A percentile compares a stretch with the other conserved stretches of the same genome.
Conservation (phyloP, 2,329 filamentous ascomycete species). For the Chaetomiaceae sp. region DNA sequence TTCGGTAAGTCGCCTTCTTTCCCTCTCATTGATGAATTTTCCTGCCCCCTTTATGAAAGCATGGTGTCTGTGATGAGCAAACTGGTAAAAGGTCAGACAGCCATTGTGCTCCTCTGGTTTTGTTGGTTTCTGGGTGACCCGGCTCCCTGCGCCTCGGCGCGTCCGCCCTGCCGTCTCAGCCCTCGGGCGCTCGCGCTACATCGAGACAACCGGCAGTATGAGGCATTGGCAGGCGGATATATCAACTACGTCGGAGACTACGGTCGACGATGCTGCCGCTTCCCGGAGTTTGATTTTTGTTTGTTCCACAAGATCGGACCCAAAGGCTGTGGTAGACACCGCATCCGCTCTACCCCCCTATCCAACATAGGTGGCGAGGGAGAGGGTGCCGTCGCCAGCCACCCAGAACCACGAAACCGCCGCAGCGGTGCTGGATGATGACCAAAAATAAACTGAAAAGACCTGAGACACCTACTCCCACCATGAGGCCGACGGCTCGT, state of each 20-base stretch:
- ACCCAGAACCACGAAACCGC: conserved; percentile 38
- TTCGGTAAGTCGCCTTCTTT: conserved; percentile 13
- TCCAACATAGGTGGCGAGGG: conserved; percentile 1
- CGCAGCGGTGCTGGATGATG: conserved; percentile 45
- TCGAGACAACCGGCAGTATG: conserved; percentile 17
- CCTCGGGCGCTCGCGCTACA: conserved; percentile 15
- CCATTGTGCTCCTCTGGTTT: conserved; percentile 33
- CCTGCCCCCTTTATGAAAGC: too few relatives aligned
- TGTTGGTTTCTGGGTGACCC: conserved; percentile 23
- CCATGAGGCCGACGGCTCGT: conserved; percentile 2
- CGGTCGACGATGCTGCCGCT: conserved; percentile 33
- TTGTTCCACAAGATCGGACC: conserved; percentile 47
- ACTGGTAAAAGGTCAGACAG: conserved; percentile 45
- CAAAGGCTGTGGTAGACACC: conserved; percentile 32
- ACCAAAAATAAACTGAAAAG: conserved; percentile 63
- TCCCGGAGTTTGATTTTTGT: conserved; percentile 47
- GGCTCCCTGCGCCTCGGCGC: conserved; percentile 24
- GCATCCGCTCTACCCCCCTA: too few relatives aligned
- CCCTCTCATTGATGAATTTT: too few relatives aligned
- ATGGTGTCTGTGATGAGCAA: conserved; percentile 38
- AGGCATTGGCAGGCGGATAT: conserved; percentile 17
- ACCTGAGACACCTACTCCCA: conserved; percentile 51
- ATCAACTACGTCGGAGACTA: conserved; percentile 17
- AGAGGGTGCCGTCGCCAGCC: not conserved
- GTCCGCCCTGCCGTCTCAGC: conserved; percentile 15